phyloP scores from a whole-genome alignment of 805 yeast genomes.

The Yarrowia phangngaensis region DNA sequence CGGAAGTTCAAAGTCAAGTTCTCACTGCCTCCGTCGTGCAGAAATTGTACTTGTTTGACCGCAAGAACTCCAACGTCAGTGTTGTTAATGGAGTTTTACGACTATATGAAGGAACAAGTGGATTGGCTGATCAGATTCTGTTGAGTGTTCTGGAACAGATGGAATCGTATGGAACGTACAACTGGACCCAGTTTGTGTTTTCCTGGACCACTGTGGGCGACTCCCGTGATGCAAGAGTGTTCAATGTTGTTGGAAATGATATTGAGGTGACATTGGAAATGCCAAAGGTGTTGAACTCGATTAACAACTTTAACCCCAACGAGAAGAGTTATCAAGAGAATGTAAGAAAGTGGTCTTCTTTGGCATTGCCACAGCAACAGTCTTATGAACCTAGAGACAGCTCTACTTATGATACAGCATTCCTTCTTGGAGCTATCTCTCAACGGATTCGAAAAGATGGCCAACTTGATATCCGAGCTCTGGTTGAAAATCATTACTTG shows the following conservation, averaged over 20 bases:
- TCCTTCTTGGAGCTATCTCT: slow-evolving; percentile 7
- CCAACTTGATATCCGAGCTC: slow-evolving; percentile 3
- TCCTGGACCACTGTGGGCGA: slow-evolving; percentile 17
- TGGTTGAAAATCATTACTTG: slow-evolving; percentile 7
- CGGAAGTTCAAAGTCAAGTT: slow-evolving; percentile 36
- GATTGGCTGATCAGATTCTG: slow-evolving; percentile 59
- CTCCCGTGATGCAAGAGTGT: neutral
- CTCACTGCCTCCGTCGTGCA: slow-evolving; percentile 49
- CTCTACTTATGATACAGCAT: neutral
- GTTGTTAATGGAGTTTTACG: slow-evolving; percentile 51
- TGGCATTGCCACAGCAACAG: neutral
- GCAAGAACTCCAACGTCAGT: slow-evolving; percentile 45
- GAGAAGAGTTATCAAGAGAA: neutral
- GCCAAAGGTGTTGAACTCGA: slow-evolving; percentile 1
- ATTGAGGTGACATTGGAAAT: slow-evolving; percentile 17
- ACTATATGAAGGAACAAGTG: slow-evolving; percentile 60
- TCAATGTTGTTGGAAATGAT: slow-evolving; percentile 6
- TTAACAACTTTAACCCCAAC: slow-evolving; percentile 6
- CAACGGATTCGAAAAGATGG: slow-evolving; percentile 10
- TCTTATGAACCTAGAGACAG: neutral
- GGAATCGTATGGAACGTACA: slow-evolving; percentile 43
- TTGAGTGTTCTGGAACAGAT: slow-evolving; percentile 52
- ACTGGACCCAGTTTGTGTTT: slow-evolving; percentile 22
- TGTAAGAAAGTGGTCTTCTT: neutral
- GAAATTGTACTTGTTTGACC: slow-evolving; percentile 49